These are phyloP conservation scores for Aspergillus fijiensis DNA, from an alignment of 2,329 filamentous ascomycete genomes.

Conservation along the genomic window DNA sequence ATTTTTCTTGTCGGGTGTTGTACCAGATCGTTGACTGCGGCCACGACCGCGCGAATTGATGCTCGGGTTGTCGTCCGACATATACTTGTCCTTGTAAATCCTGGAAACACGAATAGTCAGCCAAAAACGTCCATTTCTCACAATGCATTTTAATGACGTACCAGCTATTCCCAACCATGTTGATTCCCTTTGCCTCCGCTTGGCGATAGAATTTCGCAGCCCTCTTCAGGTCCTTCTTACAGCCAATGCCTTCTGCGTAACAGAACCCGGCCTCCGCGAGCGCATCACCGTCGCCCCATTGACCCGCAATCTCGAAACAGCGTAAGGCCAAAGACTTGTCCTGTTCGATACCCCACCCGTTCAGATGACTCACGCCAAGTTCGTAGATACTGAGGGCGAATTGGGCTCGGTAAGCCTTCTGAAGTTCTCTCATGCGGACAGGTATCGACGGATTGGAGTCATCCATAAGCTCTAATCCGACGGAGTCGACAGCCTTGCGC, in stretches of 20 bases:
- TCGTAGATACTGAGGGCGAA: conserved; percentile 96
- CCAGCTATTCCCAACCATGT: conserved; percentile 98
- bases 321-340: conserved; percentile 83
- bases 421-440: conserved; percentile 62
- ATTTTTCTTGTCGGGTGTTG: conserved; percentile 61
- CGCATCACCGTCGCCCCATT: conserved; percentile 93
- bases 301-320: conserved; percentile 94
- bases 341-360: conserved; percentile 95
- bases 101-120: conserved; percentile 46
- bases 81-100: conserved; percentile 96
- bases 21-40: conserved; percentile 29
- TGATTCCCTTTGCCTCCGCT: conserved; percentile 91
- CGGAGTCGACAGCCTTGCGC: conserved; percentile 82
- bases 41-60: conserved; percentile 32
- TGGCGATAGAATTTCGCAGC: conserved; percentile 86
- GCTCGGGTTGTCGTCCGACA: conserved; percentile 60
- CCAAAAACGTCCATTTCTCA: background rate
- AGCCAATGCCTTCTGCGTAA: conserved; percentile 89
- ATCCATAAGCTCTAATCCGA: conserved; percentile 77
- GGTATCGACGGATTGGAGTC: conserved; percentile 55
- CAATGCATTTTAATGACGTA: conserved; percentile 50
- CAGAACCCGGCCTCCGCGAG: conserved; percentile 93
- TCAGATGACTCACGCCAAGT: conserved; percentile 93
- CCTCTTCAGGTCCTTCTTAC: conserved; percentile 94
- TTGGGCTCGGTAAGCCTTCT: conserved; percentile 83